phyloP scores from a whole-genome alignment of 2,329 filamentous ascomycete species.

The Verticillium dahliae region DNA sequence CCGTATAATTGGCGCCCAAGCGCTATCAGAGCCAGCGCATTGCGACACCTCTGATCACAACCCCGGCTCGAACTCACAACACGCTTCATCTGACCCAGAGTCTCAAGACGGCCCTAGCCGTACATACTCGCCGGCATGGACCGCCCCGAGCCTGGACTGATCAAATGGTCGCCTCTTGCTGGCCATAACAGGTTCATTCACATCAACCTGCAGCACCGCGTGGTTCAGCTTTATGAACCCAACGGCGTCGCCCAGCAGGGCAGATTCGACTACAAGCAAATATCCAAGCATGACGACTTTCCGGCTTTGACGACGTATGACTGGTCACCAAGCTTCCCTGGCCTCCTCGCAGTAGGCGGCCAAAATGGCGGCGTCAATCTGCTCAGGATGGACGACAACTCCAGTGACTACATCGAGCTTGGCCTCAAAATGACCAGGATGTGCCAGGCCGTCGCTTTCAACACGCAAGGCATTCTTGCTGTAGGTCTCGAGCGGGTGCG shows the following conservation, averaged over 20 bases:
- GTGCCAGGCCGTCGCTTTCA: constrained; percentile 79
- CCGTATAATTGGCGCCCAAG: background rate
- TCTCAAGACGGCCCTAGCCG: constrained; percentile 2
- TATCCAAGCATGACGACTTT: constrained; percentile 56
- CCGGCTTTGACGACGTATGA: constrained; percentile 60
- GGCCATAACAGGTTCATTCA: constrained; percentile 55
- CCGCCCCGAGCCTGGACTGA: constrained; percentile 54
- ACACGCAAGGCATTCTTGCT: constrained; percentile 62
- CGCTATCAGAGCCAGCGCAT: background rate
- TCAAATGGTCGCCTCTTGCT: constrained; percentile 60
- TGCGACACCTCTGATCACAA: background rate
- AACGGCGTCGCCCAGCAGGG: constrained; percentile 51
- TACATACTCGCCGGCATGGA: constrained; percentile 35
- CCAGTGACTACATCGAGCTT: constrained; percentile 58
- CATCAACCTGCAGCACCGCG: constrained; percentile 56
- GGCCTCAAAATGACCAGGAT: constrained; percentile 69
- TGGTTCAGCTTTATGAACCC: constrained; percentile 57
- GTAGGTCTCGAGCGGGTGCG: constrained; percentile 75
- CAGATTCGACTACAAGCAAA: constrained; percentile 49
- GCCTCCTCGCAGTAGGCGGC: constrained; percentile 69
- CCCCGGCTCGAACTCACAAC: background rate
- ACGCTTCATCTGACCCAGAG: background rate
- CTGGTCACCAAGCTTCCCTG: constrained; percentile 56
- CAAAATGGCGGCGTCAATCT: constrained; percentile 70
- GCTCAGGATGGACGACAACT: constrained; percentile 64